Conservation (phyloP, 129 eudicot genomes). For the Centrapalus pauciflorus region DNA sequence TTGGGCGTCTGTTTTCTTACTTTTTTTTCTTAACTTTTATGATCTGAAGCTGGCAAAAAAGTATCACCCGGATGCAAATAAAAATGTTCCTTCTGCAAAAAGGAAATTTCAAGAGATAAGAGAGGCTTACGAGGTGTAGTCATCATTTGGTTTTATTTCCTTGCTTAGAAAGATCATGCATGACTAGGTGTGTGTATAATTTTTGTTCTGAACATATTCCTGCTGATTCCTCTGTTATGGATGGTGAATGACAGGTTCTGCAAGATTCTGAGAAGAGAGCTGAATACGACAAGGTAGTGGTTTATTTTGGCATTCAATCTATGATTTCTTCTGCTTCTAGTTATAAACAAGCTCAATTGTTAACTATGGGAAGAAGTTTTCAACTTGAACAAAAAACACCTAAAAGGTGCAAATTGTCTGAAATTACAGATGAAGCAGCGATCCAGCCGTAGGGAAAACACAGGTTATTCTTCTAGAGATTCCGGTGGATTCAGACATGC, state of each 20-base stretch:
- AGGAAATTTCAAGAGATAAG: slow-evolving; percentile 93
- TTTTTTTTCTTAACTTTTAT: not conserved
- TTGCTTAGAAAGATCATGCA: slow-evolving; percentile 6
- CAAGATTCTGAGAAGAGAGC: slow-evolving; percentile 76
- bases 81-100: slow-evolving; percentile 72
- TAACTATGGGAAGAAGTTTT: not conserved
- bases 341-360: not conserved
- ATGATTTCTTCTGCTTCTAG: slow-evolving; percentile 2
- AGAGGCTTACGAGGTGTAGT: slow-evolving; percentile 90
- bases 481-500: slow-evolving; percentile 48
- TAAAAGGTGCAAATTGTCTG: slow-evolving; percentile 3
- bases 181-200: not conserved
- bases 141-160: not conserved
- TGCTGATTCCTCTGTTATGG: slow-evolving; percentile 14
- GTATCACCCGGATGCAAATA: slow-evolving; percentile 91
- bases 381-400: slow-evolving; percentile 5
- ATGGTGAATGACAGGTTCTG: slow-evolving; percentile 54
- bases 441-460: slow-evolving; percentile 31
- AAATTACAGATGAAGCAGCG: slow-evolving; percentile 33
- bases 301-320: slow-evolving; percentile 11
- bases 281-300: slow-evolving; percentile 72
- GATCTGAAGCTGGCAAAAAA: slow-evolving; percentile 78
- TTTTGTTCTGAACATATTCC: not conserved
- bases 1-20: not conserved
- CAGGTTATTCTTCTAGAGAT: slow-evolving; percentile 30